Evolutionary conservation across 2,329 filamentous ascomycete species (phyloP), one percentile per base, ranked within the genome.

Genomic region (Epichloe typhina): DNA sequence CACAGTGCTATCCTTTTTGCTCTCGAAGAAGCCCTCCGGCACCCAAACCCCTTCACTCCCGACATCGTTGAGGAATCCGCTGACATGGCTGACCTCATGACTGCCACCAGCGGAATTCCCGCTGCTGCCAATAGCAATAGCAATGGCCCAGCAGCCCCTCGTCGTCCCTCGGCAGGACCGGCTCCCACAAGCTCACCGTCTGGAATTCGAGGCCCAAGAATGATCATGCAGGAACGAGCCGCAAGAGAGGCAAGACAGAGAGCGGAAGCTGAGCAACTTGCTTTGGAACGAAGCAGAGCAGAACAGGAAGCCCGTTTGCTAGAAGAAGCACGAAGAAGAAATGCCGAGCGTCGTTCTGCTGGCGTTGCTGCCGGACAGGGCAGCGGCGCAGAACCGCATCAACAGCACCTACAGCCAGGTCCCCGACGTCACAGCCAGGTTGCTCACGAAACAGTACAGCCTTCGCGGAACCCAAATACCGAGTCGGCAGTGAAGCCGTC

Each of bases 1-100:
- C 86, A 88, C 56, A 87, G 86, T 66, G 91, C 93, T 38, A 90
- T 98, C 64, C 83, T 95, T 97, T 97, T 86, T 73, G 82, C 89
- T 38, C 80, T 97, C 52, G 90, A 97, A 72, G 88, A 94, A 72
- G 88, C 88, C 38, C 77, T 97, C 58, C 84, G 90, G 58, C 79
- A 84, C 45, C 89, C 91, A 2, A 79, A 88, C 57, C 73, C 81
- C 46, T 94, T 97, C 69, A 94, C 89, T 8, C 77, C 86, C 23
- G 89, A 95, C 67, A 71, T 83, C 58, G 77, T 83, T 54, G 93
- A 98, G 74, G 87, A 95, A 72, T 85, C 87, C 77, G 87, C 90
- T 59, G 80, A 81, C 61, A 97, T 98, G 90, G 86, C 90, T 59
- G 90, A 95, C 66, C 75, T 95, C 59, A 67, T 74, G 55, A 66